A percentile compares a stretch with the other conserved stretches of the same genome.
phyloP scores from a whole-genome alignment of 805 yeast genomes.

The Lipomyces orientalis region DNA sequence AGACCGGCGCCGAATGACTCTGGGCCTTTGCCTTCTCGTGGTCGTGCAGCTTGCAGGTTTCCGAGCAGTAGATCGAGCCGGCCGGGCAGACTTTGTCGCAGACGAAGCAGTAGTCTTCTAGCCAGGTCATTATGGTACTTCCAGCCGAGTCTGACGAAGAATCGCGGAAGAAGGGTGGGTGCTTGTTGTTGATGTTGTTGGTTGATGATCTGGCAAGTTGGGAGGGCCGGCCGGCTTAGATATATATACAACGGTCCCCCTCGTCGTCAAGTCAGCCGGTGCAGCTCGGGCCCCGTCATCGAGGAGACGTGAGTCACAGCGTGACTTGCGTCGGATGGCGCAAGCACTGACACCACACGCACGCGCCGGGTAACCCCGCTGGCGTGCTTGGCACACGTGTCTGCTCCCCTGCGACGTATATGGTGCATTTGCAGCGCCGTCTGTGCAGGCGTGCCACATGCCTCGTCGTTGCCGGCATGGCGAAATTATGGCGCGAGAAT shows the following conservation, averaged over 20 bases:
- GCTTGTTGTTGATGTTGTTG: background rate
- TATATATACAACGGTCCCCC: too few species aligned
- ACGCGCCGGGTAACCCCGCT: background rate
- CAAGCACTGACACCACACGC: background rate
- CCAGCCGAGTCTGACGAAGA: background rate
- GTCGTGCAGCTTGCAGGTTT: conserved; percentile 49
- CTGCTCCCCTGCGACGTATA: background rate
- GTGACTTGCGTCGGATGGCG: background rate
- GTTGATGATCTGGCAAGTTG: background rate
- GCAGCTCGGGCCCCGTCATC: background rate
- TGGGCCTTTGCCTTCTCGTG: conserved; percentile 18
- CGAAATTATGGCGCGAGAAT: conserved; percentile 1
- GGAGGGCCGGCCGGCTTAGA: background rate
- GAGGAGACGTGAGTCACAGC: background rate
- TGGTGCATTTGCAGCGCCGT: background rate
- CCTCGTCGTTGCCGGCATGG: background rate
- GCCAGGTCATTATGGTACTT: conserved; percentile 41
- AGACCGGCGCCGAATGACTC: conserved; percentile 17
- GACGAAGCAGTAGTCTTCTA: conserved; percentile 62
- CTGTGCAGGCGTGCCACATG: background rate
- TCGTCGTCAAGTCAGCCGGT: background rate
- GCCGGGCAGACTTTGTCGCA: conserved; percentile 59
- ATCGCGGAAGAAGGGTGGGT: too few species aligned
- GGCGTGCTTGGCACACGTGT: background rate
- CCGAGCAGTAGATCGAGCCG: conserved; percentile 56